These are phyloP conservation scores for Colletotrichum magnum DNA, from an alignment of 2,329 filamentous ascomycete genomes.

Conservation along the genomic window DNA sequence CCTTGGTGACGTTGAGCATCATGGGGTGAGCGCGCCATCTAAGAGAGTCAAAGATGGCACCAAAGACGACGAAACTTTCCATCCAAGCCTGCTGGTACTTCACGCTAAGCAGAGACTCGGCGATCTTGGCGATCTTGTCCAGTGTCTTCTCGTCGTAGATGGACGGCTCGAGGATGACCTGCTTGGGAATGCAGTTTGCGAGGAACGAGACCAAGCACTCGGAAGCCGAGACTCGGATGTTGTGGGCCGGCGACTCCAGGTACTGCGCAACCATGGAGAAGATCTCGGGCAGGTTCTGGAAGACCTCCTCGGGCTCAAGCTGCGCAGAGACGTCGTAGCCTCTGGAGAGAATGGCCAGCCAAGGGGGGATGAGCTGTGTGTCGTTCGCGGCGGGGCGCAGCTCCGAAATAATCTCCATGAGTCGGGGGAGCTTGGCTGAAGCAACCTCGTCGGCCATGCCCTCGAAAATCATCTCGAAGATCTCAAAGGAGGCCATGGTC, in stretches of 20 bases:
- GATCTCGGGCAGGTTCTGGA: constrained; percentile 87
- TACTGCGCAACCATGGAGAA: constrained; percentile 87
- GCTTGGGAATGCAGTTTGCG: constrained; percentile 87
- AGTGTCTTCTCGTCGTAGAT: constrained; percentile 93
- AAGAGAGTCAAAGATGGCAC: constrained; percentile 87
- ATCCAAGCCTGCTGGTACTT: constrained; percentile 96
- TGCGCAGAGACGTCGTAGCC: constrained; percentile 95
- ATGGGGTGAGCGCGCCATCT: constrained; percentile 88
- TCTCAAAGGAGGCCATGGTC: constrained; percentile 95
- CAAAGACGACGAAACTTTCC: constrained; percentile 92
- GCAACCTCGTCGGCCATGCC: constrained; percentile 91
- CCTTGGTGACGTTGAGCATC: constrained; percentile 80
- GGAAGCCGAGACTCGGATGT: constrained; percentile 93
- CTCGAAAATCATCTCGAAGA: constrained; percentile 97
- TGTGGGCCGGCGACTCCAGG: constrained; percentile 88
- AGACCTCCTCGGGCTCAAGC: constrained; percentile 90
- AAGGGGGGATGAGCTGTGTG: constrained; percentile 92
- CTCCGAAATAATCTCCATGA: constrained; percentile 93
- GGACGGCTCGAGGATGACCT: constrained; percentile 88
- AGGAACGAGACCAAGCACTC: constrained; percentile 96
- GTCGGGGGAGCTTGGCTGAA: constrained; percentile 87
- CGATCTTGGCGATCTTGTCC: constrained; percentile 82
- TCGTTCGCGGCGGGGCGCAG: constrained; percentile 93
- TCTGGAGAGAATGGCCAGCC: constrained; percentile 95
- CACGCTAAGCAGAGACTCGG: constrained; percentile 83